These are phyloP conservation scores for Candida wancherniae DNA, from an alignment of 805 yeast species.

Conservation along the genomic window DNA sequence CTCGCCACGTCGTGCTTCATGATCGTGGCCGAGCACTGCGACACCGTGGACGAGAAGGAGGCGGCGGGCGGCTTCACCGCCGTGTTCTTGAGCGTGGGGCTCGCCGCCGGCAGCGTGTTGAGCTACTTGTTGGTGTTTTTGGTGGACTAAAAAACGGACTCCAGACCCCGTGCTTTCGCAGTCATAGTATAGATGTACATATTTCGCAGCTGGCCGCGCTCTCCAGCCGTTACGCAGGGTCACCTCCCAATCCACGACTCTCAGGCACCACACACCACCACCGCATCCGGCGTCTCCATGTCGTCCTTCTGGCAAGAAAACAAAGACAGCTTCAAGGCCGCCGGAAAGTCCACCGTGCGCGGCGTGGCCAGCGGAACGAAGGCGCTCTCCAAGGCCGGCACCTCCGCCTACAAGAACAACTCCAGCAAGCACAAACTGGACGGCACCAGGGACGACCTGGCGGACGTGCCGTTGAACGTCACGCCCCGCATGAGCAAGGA, in stretches of 20 bases:
- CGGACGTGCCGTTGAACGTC: constrained; percentile 5
- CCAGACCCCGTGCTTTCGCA: too few relatives aligned
- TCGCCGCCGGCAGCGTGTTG: constrained; percentile 71
- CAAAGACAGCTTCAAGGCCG: constrained; percentile 48
- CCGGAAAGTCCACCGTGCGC: constrained; percentile 43
- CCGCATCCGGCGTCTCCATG: too few relatives aligned
- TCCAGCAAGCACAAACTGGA: constrained; percentile 7
- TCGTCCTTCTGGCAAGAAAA: constrained; percentile 47
- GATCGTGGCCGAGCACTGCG: constrained; percentile 58
- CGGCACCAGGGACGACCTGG: neutral
- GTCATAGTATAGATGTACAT: too few relatives aligned
- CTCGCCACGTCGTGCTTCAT: constrained; percentile 75
- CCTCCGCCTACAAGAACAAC: constrained; percentile 44
- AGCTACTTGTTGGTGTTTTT: constrained; percentile 61
- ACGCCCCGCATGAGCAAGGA: constrained; percentile 17
- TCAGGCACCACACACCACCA: too few relatives aligned
- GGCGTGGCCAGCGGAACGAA: constrained; percentile 51
- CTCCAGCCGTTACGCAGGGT: too few relatives aligned
- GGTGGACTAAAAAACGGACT: constrained; percentile 18
- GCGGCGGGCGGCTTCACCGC: constrained; percentile 95
- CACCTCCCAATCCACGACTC: too few relatives aligned
- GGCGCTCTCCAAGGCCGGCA: constrained; percentile 48
- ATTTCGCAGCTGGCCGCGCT: too few relatives aligned
- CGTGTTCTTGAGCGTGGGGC: constrained; percentile 70
- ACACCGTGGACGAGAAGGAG: constrained; percentile 63